Conservation (phyloP, 2,329 filamentous ascomycete genomes). For the Fusarium solani-melongenae region DNA sequence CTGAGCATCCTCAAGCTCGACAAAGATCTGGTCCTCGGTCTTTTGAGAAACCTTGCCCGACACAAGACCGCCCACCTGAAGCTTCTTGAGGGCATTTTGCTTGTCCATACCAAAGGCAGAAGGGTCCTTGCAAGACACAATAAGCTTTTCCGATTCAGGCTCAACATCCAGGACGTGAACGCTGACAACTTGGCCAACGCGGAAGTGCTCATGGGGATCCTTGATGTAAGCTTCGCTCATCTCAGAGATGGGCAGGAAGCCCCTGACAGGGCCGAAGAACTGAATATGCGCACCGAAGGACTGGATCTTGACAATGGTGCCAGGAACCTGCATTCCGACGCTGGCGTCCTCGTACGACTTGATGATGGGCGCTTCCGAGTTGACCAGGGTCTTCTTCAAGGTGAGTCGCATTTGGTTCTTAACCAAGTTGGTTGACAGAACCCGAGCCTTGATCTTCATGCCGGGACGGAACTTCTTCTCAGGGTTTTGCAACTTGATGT, state of each 20-base stretch:
- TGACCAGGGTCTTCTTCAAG: constrained; percentile 92
- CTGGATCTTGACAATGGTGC: constrained; percentile 86
- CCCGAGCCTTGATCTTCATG: constrained; percentile 83
- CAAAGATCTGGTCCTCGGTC: constrained; percentile 77
- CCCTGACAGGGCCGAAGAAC: constrained; percentile 86
- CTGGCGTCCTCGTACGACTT: constrained; percentile 79
- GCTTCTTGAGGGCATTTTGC: constrained; percentile 78
- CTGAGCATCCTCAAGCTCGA: constrained; percentile 79
- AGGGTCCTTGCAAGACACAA: constrained; percentile 94
- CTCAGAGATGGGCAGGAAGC: constrained; percentile 91
- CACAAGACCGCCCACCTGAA: constrained; percentile 80
- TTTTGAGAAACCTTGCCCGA: constrained; percentile 85
- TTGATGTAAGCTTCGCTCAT: constrained; percentile 98
- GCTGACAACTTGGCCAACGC: constrained; percentile 88
- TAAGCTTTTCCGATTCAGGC: constrained; percentile 74
- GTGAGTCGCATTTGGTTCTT: constrained; percentile 88
- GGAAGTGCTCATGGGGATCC: constrained; percentile 90
- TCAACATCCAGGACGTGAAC: constrained; percentile 89
- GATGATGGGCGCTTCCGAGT: constrained; percentile 85
- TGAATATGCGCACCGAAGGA: constrained; percentile 86
- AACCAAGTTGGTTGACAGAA: constrained; percentile 80
- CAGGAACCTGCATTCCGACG: constrained; percentile 81
- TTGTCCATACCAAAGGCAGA: constrained; percentile 79
- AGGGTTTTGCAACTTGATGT: constrained; percentile 87
- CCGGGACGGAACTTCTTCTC: constrained; percentile 97